Evolutionary conservation across 108 stramenopile species (phyloP), one percentile per base, ranked within the genome.

Genomic region (Aurantiochytrium sp.): DNA sequence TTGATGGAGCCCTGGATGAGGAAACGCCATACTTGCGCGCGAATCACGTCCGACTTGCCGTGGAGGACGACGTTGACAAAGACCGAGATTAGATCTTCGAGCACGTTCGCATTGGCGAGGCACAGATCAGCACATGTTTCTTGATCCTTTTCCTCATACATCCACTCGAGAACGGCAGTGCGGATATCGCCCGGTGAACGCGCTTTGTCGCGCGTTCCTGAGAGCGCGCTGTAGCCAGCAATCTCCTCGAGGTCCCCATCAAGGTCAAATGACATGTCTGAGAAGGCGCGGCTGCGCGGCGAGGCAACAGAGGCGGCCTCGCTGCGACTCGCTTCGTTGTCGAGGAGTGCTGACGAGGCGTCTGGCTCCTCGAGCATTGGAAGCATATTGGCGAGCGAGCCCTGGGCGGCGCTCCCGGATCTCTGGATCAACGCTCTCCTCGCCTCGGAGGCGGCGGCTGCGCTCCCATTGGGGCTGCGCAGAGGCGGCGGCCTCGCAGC

Each of bases 21-120:
- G 23, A 83, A 83, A 18, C 76, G 45, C 76, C 76, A 83, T 6
- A 83, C 76, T 6, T 83, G 76, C 49, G 49, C 45, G 25, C 76
- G 76, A 23, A 83, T 83, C 51, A 83, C 76, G 51, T 83, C 76
- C 76, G 76, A 83, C 76, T 83, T 83, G 49, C 76, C 76, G 4
- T 83, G 76, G 19, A 83, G 76, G 23, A 83, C 76, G 10, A 83
- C 76, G 49, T 12, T 53, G 76, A 83, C 76, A 23, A 83, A 83
- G 12, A 83, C 76, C 12, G 76, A 83, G 76, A 83, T 83, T 4
- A 83, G 76, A 23, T 83, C 76, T 45, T 83, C 76, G 49, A 83
- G 76, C 49, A 83, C 51, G n/a, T 47, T 53, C 19, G 76, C 76
- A 23, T 83, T 83, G 23, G 76, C 76, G 12, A 83, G n/a, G 23